Evolutionary conservation across 305 asterid genomes (phyloP), one percentile per base, ranked within the genome.

Genomic region (Coffea humblotiana): DNA sequence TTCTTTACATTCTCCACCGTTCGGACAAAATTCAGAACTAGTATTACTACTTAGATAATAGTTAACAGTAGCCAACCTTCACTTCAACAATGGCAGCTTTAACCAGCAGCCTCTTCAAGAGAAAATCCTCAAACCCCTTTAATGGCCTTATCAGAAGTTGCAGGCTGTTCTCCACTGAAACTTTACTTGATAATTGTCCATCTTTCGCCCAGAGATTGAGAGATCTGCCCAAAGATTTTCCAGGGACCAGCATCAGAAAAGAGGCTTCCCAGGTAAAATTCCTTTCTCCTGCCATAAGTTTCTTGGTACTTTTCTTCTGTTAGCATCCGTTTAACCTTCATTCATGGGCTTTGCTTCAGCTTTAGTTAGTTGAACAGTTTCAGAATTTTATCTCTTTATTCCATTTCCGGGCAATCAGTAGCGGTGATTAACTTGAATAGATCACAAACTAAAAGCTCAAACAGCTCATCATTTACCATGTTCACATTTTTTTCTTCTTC

Each of bases 181-280:
- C 92, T 49, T 74, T 86, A 76, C 84, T 73, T 56, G 91, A 74
- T 76, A 49, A 86, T 79, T 83, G 90, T 68, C 85, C 97, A 43
- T 88, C 95, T 43, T 88, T 92, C 81, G 91, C 79, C 75, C 97
- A 90, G 87, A 88, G 96, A 81, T 84, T 93, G 2, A 90, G 97
- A 72, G 92, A 92, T 86, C 90, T 93, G 75, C 94, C 98, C 71
- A 94, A 90, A 84, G 89, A 88, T 76, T 90, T 89, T 63, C 97
- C 99, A 12, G 92, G 87, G 56, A 94, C 98, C 86, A 88, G 88
- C 35, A 94, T 96, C 94, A 94, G 86, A 88, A 88, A 76, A 78
- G 86, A 96, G 74, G 98, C 83, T 61, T 90, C 97, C 72, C 92
- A 92, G 86, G 97, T 93, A 78, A 51, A 49, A 8, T 35, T 45